A percentile compares a stretch with the other conserved stretches of the same genome.
Conservation (phyloP, 805 yeast species). For the Myxozyma vanderwaltii region DNA sequence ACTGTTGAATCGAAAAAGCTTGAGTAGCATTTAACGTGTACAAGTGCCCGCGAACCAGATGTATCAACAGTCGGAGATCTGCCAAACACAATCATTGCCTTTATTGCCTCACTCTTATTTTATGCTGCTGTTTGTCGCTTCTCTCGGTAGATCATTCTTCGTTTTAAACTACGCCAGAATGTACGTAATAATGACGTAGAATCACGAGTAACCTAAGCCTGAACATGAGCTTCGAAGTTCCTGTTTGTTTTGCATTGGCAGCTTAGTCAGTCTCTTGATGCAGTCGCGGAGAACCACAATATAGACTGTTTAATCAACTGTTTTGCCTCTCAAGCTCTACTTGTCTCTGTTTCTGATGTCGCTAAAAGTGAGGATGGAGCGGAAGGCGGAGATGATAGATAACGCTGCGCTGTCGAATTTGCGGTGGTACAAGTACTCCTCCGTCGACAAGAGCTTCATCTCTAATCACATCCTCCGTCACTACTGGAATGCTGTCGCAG, state of each 20-base stretch:
- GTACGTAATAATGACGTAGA: conserved; percentile 5
- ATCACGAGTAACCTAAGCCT: no score
- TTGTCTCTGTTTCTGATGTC: not conserved
- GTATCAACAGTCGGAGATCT: no score
- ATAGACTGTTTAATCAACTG: not conserved
- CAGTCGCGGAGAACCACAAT: no score
- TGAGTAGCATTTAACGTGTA: no score
- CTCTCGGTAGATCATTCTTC: no score
- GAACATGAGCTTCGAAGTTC: not conserved
- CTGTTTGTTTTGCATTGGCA: no score
- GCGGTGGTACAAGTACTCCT: conserved; percentile 38
- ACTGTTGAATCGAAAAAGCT: no score
- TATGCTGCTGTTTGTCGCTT: no score
- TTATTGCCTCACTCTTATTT: no score
- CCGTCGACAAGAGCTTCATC: conserved; percentile 78
- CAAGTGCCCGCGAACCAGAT: no score
- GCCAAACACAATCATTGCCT: no score
- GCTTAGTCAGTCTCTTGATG: no score
- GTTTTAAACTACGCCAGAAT: not conserved
- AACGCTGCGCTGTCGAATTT: conserved; percentile 36
- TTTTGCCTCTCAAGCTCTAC: not conserved
- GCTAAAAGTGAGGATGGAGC: not conserved
- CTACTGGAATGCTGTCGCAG: conserved; percentile 81
- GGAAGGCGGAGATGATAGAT: conserved; percentile 27
- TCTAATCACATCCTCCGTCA: conserved; percentile 78